Evolutionary conservation across 2,329 filamentous ascomycete genomes (phyloP).

Genomic region (Monilinia polystroma): DNA sequence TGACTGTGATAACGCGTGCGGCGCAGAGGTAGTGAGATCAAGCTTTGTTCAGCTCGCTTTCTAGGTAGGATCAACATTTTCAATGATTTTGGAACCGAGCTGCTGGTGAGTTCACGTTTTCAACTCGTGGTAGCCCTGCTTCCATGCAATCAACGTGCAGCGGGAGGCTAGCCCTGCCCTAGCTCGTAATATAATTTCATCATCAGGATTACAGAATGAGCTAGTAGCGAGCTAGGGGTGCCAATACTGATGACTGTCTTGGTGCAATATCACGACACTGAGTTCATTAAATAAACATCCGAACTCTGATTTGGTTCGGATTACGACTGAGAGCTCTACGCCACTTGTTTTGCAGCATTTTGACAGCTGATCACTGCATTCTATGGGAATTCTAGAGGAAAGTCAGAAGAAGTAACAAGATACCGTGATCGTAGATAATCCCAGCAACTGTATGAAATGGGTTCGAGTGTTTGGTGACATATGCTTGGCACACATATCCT

Average conservation of each 20-base stretch:
- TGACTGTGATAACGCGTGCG: background rate
- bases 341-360: too few species aligned
- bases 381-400: background rate
- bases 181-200: background rate
- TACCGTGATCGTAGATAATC: background rate
- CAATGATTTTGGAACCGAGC: constrained; percentile 1
- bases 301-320: background rate
- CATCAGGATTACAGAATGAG: background rate
- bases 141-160: background rate
- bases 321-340: background rate
- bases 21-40: constrained; percentile 3
- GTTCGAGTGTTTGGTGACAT: constrained; percentile 3
- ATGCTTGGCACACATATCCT: background rate
- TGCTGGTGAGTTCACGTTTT: constrained; percentile 1
- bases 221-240: background rate
- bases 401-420: background rate
- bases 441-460: background rate
- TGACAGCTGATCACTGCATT: background rate
- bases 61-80: background rate
- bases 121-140: constrained; percentile 12
- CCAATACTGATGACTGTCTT: background rate
- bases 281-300: background rate
- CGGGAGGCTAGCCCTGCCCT: background rate
- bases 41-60: constrained; percentile 7
- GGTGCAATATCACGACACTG: background rate